Percentiles rank a stretch among this genome's conserved stretches.
Evolutionary conservation across 257 asterid species (phyloP).

Genomic region (Capsicum chinense): DNA sequence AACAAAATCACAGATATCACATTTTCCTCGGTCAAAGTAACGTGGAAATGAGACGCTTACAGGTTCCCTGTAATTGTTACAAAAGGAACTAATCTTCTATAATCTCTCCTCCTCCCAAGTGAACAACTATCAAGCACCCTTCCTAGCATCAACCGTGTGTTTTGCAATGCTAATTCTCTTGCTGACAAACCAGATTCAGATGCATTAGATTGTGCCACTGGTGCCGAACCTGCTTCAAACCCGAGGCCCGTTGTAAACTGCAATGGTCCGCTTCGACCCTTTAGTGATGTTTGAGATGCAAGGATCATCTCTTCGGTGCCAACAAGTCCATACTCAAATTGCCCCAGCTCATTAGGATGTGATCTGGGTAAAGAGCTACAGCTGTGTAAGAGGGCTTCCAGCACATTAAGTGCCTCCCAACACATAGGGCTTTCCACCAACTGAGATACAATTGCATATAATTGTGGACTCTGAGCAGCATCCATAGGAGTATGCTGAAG

Average conservation of each 20-base stretch:
- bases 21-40: background rate
- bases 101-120: conserved; percentile 90
- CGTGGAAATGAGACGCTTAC: conserved; percentile 29
- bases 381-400: conserved; percentile 97
- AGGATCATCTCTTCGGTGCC: conserved; percentile 72
- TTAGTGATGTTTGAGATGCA: conserved; percentile 82
- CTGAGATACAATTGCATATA: conserved; percentile 95
- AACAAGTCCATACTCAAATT: conserved; percentile 71
- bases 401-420: conserved; percentile 98
- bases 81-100: conserved; percentile 87
- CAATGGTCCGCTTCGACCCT: conserved; percentile 93
- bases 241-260: conserved; percentile 60
- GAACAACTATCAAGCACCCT: conserved; percentile 88
- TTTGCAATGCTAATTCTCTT: conserved; percentile 78
- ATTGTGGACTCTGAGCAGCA: conserved; percentile 96
- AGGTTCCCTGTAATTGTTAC: conserved; percentile 73
- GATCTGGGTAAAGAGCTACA: conserved; percentile 89
- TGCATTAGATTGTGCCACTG: conserved; percentile 49
- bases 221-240: conserved; percentile 53
- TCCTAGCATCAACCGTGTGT: conserved; percentile 87
- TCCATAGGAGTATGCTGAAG: conserved; percentile 98
- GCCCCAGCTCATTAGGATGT: conserved; percentile 63
- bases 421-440: conserved; percentile 94
- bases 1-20: conserved; percentile 2
- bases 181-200: conserved; percentile 63